These are phyloP conservation scores for Dunaliella primolecta DNA, from an alignment of 139 green algal species.

Conservation along the genomic window DNA sequence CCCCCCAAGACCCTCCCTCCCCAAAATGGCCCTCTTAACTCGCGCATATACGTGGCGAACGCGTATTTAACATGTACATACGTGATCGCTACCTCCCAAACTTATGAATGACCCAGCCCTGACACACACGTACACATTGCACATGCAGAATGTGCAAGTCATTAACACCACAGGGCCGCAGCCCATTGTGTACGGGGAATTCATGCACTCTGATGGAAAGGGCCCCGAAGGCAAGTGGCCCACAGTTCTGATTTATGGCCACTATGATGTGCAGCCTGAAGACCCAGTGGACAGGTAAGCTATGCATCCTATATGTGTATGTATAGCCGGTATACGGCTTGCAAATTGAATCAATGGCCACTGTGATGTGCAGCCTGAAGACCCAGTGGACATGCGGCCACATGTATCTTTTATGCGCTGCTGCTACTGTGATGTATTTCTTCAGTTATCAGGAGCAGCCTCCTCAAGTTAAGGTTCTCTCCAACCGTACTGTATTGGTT, in stretches of 20 bases:
- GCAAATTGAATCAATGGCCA: too few relatives aligned
- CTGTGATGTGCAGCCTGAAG: background rate
- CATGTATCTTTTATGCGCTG: background rate
- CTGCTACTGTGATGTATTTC: background rate
- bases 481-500: too few relatives aligned
- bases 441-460: background rate
- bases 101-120: too few relatives aligned
- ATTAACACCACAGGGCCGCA: conserved; percentile 51
- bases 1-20: too few relatives aligned
- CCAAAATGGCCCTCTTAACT: too few relatives aligned
- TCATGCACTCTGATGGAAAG: conserved; percentile 19
- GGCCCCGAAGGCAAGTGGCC: conserved; percentile 25
- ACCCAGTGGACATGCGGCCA: background rate
- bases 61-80: too few relatives aligned
- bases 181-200: conserved; percentile 70
- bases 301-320: background rate
- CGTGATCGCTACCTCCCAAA: too few relatives aligned
- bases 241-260: conserved; percentile 73
- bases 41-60: too few relatives aligned
- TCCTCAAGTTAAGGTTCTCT: background rate
- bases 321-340: too few relatives aligned
- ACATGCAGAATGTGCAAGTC: conserved; percentile 15
- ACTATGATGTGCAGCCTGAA: conserved; percentile 73
- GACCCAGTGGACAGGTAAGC: conserved; percentile 55
- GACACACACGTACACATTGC: background rate